Percentiles rank a stretch among this genome's conserved stretches.
phyloP scores from a whole-genome alignment of 2,329 filamentous ascomycete genomes.

The Plectosphaerella cucumerina region DNA sequence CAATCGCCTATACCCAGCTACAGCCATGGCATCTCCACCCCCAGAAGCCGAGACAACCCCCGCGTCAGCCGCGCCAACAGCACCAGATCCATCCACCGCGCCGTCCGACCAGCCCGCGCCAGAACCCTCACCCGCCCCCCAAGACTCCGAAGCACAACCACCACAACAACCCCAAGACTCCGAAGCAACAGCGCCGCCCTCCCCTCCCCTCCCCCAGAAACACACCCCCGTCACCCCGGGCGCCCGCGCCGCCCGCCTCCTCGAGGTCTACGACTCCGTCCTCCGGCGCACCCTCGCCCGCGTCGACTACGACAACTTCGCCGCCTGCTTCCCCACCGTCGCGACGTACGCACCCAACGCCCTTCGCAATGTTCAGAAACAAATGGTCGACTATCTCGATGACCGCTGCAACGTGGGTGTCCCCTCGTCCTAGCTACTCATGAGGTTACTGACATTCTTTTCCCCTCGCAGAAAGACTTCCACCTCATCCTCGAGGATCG shows the following conservation, averaged over 20 bases:
- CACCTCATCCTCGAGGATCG: slow-evolving; percentile 46
- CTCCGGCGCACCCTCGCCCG: slow-evolving; percentile 51
- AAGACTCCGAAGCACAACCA: background rate
- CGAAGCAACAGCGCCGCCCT: slow-evolving; percentile 16
- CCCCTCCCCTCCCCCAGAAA: slow-evolving; percentile 34
- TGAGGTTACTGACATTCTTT: too few relatives aligned
- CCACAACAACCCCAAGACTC: background rate
- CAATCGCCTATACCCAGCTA: background rate
- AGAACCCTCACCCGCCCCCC: background rate
- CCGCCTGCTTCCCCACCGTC: slow-evolving; percentile 59
- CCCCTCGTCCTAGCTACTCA: background rate
- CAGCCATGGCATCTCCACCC: background rate
- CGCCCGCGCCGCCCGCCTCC: slow-evolving; percentile 51
- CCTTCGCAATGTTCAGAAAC: slow-evolving; percentile 50
- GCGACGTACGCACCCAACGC: slow-evolving; percentile 44
- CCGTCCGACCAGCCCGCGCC: background rate
- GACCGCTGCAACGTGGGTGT: slow-evolving; percentile 44
- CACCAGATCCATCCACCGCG: background rate
- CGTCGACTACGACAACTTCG: slow-evolving; percentile 53
- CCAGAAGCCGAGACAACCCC: background rate
- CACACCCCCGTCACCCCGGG: slow-evolving; percentile 46
- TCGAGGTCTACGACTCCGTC: slow-evolving; percentile 47
- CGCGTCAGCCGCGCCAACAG: background rate
- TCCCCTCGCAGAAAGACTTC: slow-evolving; percentile 45
- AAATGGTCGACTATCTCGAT: slow-evolving; percentile 53